phyloP scores from a whole-genome alignment of 148 eudicot genomes.

The Rhododendron molle region DNA sequence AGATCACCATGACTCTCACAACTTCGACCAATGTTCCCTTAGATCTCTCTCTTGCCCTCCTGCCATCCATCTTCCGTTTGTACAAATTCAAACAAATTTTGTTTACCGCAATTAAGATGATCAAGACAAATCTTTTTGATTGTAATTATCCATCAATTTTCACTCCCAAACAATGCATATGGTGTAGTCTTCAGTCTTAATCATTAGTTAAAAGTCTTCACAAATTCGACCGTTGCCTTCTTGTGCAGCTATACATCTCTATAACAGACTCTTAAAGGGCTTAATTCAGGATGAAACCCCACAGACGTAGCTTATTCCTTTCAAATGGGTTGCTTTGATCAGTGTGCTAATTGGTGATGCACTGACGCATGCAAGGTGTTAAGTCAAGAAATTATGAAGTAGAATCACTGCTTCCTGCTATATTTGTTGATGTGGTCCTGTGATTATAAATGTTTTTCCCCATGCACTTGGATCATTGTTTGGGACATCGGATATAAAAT shows the following conservation, averaged over 20 bases:
- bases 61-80: not conserved
- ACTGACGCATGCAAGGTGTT: not conserved
- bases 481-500: not conserved
- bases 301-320: not conserved
- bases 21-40: not conserved
- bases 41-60: not conserved
- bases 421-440: not conserved
- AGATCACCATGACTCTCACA: not conserved
- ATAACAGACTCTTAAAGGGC: not conserved
- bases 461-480: not conserved
- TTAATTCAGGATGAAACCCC: not conserved
- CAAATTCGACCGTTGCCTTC: not conserved
- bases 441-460: not conserved
- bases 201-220: not conserved
- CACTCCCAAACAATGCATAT: not conserved
- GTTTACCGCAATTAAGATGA: not conserved
- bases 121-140: not conserved
- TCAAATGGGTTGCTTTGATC: not conserved
- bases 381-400: not conserved
- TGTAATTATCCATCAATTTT: not conserved
- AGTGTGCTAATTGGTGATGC: not conserved
- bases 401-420: not conserved
- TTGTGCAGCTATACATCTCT: not conserved
- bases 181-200: not conserved
- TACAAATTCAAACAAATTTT: not conserved